Evolutionary conservation across 331 rosid species (phyloP), one percentile per base, ranked within the genome.

Genomic region (Erythrophleum ivorense): DNA sequence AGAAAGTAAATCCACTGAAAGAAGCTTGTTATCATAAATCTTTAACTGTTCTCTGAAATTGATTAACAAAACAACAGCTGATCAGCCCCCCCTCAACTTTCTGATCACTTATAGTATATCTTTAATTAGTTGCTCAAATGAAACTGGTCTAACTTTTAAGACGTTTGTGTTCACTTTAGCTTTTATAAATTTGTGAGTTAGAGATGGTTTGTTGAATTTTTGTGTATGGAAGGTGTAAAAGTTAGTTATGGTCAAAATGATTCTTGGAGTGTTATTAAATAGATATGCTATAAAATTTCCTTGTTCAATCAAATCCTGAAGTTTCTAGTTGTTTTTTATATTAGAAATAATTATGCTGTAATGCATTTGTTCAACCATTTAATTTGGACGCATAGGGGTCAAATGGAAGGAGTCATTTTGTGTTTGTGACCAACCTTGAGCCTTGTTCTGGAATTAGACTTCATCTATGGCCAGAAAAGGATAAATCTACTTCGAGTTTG

Each of bases 361-460:
- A 63, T 83, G 72, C 73, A 55, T 76, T 80, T 80, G 52, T 80
- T 78, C 48, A 77, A 60, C 66, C 67, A 41, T 85, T 82, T 78
- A 77, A 81, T 84, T 85, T 85, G 83, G 69, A 59, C 72, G 49
- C 84, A 84, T 77, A 96, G 99, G 97, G 97, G 40, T 92, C 97
- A 48, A 92, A 85, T 85, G 96, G 95, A 64, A 94, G 87, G 87
- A 90, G 83, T 78, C 98, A 96, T 89, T 96, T 96, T 85, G 88
- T 94, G 81, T 88, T 96, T 34, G 98, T 96, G 81, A 96, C 99
- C 72, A 96, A 96, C 84, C 95, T 96, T 62, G 93, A 88, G 82
- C 99, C 99, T 15, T 94, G 99, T 89, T 92, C 97, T 85, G 99
- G 99, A 78, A 92, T 96, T 73, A 91, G 95, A 84, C 95, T 96